Base-by-base conservation (phyloP, 805 yeast genomes). In the Candida tallmaniae region DNA sequence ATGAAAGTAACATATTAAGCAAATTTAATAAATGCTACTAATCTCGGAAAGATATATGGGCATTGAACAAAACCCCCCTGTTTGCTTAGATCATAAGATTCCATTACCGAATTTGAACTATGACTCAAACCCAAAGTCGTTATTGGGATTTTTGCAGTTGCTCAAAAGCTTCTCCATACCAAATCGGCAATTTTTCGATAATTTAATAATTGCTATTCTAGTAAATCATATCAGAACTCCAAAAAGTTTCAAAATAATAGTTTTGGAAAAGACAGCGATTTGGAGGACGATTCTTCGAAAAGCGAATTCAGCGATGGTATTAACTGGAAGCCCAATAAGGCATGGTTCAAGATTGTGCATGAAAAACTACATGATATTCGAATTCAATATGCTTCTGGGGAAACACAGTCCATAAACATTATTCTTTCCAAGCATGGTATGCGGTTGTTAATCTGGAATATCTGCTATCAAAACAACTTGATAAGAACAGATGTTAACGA, bases 361-460 rank as follows among this genome's bases (percentile, higher is more conserved):
- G 39, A 46, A 19, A 50, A 49, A 27, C 42, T 58, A 8, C 40
- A 43, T 18, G 33, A 34, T 16, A 42, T 50, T 16, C 29, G 35
- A 25, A 43, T 45, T 10, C 35, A 38, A 9, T 41, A 40, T 14
- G 44, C 48, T 16, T 45, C 52, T 13, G 48, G 60, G 2, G 59
- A 56, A 36, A 47, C 58, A 16, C 64, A 60, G 32, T 50, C 52
- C 31, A 46, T 58, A 35, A 60, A 62, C 41, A 51, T 61, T 6
- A 34, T 54, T 88, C 96, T 48, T 89, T 97, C 55, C 89, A 93
- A 0, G 96, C 97, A 67, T 90, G 97, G 0, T 97, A 88, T 38
- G 96, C 84, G 38, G 88, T 68, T 97, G 89, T 90, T 54, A 90
- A 73, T 62, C 97, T 79, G 68, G 65, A 52, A 53, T 34, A 40